Evolutionary conservation across 2,329 filamentous ascomycete genomes (phyloP).

Genomic region (Claviceps pazoutovae): DNA sequence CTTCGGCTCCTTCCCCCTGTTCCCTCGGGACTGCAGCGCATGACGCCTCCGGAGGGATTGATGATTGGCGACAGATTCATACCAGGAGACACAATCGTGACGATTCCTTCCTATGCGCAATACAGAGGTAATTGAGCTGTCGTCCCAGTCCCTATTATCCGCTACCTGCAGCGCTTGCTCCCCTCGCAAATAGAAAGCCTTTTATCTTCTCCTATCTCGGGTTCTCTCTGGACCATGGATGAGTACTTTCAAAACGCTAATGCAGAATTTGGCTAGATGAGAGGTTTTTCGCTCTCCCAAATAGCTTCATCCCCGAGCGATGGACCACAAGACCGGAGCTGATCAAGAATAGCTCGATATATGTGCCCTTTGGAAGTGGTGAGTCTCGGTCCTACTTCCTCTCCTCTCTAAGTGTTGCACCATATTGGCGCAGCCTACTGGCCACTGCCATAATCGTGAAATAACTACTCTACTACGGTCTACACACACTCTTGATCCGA

Average conservation of each 20-base stretch:
- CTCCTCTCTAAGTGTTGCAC: not conserved
- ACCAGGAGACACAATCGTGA: conserved; percentile 22
- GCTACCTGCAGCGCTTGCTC: too few species aligned
- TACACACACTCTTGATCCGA: too few species aligned
- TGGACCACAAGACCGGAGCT: conserved; percentile 19
- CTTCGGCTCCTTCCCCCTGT: conserved; percentile 25
- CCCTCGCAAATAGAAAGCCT: too few species aligned
- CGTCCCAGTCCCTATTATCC: not conserved
- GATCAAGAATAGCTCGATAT: conserved; percentile 11
- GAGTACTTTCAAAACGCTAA: not conserved
- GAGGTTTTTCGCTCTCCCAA: conserved; percentile 7
- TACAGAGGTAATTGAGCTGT: not conserved
- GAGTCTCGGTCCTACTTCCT: not conserved
- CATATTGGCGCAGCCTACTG: too few species aligned
- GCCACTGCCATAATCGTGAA: not conserved
- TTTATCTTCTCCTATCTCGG: not conserved
- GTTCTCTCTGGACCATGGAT: not conserved
- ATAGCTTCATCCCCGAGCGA: conserved; percentile 21
- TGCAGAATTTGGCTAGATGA: conserved; percentile 5
- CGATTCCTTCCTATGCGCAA: conserved; percentile 9
- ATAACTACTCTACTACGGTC: not conserved
- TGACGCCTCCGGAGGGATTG: conserved; percentile 24
- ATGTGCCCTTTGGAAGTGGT: conserved; percentile 16
- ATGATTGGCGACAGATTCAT: conserved; percentile 18
- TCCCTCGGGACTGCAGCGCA: conserved; percentile 19